These are phyloP conservation scores for Naumovozyma castellii DNA, from an alignment of 805 yeast species.

Conservation along the genomic window DNA sequence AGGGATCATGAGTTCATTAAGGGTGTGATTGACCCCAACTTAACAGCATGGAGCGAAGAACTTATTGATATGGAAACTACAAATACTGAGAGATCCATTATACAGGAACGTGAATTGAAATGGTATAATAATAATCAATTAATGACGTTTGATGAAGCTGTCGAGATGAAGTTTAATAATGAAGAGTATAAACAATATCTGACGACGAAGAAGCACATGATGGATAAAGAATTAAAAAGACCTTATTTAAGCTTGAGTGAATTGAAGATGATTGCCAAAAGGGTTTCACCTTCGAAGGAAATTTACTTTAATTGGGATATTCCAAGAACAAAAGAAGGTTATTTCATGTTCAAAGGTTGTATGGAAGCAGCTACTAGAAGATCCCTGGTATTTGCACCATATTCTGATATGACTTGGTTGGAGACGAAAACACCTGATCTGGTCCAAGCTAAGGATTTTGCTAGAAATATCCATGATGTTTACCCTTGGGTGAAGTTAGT, in stretches of 20 bases:
- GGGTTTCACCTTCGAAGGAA: constrained; percentile 26
- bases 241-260: constrained; percentile 19
- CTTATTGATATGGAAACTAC: constrained; percentile 35
- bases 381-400: constrained; percentile 46
- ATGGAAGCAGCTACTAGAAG: constrained; percentile 47
- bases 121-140: constrained; percentile 39
- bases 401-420: constrained; percentile 52
- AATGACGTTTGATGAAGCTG: constrained; percentile 44
- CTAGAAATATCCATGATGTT: constrained; percentile 36
- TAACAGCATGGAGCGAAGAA: constrained; percentile 35
- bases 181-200: constrained; percentile 22
- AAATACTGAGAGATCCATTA: constrained; percentile 31
- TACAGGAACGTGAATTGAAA: constrained; percentile 34
- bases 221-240: constrained; percentile 17
- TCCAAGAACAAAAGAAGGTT: constrained; percentile 51
- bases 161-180: constrained; percentile 19
- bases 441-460: constrained; percentile 40
- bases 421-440: constrained; percentile 54
- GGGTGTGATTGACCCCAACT: constrained; percentile 31
- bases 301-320: constrained; percentile 50
- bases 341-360: constrained; percentile 40
- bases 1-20: constrained; percentile 47
- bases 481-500: constrained; percentile 49
- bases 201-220: constrained; percentile 11
- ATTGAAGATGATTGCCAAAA: constrained; percentile 15